Evolutionary conservation across 2,329 filamentous ascomycete species (phyloP), one percentile per base, ranked within the genome.

Genomic region (Rutstroemia sp.): DNA sequence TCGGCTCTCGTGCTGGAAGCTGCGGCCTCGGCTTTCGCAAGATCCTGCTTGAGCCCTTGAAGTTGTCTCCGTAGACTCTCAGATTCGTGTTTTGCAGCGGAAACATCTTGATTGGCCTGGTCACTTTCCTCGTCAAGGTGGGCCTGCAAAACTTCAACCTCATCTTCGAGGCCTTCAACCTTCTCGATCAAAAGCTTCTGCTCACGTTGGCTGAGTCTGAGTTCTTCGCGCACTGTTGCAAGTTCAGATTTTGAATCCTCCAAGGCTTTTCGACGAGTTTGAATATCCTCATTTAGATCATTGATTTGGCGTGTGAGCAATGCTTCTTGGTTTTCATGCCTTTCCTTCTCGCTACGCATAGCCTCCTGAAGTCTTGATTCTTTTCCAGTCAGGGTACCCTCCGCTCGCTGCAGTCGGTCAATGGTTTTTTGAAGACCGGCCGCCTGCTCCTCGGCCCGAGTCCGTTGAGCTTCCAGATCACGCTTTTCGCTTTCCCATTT

Each of bases 231-330:
- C 8, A 84, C 78, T 7, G 75, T 72, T 2, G 85, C 81, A 3
- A 91, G 72, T 64, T 92, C 87, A 52, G 77, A 78, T 52, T 85
- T 81, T 25, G 87, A 75, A 50, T 81, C 79, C 17, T 86, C 86
- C 5, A 89, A 70, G 45, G 82, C 76, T n/a, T 78, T 73, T 65
- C 87, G 82, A 60, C 86, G 83, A 27, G 80, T 75, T 56, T 86
- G 79, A 12, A 94, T 76, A 57, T 90, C 88, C 48, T 83, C 79
- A 65, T 87, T 85, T 9, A 94, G 76, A 51, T 87, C 85, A 48
- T 87, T 81, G 51, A 95, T 82, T 68, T 94, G 88, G n/a, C 81
- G 78, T 59, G 76, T 81, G 51, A 95, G 74, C 7, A 84, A 73
- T 10, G 80, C 80, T 67, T 92, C 87, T 64, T 92, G 87, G 55